Conservation (phyloP, 2,329 filamentous ascomycete genomes). For the Cladosporium velox region DNA sequence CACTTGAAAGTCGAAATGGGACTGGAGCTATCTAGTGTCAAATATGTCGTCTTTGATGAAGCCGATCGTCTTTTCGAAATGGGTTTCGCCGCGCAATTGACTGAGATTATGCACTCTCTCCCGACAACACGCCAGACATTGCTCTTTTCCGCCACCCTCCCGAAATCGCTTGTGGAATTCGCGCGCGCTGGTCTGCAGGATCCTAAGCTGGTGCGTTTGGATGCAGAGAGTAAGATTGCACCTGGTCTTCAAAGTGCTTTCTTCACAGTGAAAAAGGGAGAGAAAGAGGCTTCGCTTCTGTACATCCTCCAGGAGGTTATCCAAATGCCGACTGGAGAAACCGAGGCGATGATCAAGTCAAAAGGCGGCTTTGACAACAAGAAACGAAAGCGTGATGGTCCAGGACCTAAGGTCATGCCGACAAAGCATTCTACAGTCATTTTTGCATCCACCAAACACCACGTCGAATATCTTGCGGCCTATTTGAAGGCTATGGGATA, state of each 20-base stretch:
- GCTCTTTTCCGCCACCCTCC: constrained; percentile 92
- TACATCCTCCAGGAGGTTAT: constrained; percentile 91
- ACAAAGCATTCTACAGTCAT: constrained; percentile 92
- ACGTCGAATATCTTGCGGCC: constrained; percentile 87
- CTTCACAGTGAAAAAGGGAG: constrained; percentile 86
- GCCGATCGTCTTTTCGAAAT: constrained; percentile 97
- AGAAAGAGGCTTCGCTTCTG: constrained; percentile 90
- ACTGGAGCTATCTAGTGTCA: constrained; percentile 84
- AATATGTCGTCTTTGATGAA: constrained; percentile 96
- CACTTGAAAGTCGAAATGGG: constrained; percentile 97
- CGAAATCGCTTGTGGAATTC: constrained; percentile 93
- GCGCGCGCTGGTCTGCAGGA: constrained; percentile 91
- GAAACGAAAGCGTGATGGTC: constrained; percentile 69
- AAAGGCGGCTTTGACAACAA: constrained; percentile 56
- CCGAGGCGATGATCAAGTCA: constrained; percentile 53
- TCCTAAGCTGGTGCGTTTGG: constrained; percentile 82
- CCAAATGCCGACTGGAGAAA: constrained; percentile 74
- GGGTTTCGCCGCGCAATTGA: constrained; percentile 92
- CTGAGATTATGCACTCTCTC: constrained; percentile 87
- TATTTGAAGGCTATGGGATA: constrained; percentile 82
- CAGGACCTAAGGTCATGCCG: constrained; percentile 66
- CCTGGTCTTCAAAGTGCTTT: constrained; percentile 95
- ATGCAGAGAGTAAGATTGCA: constrained; percentile 93
- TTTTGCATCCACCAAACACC: constrained; percentile 93
- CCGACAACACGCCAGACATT: constrained; percentile 84